Evolutionary conservation across 768 basidiomycete genomes (phyloP), one percentile per base, ranked within the genome.

Genomic region (Pleurotus giganteus): DNA sequence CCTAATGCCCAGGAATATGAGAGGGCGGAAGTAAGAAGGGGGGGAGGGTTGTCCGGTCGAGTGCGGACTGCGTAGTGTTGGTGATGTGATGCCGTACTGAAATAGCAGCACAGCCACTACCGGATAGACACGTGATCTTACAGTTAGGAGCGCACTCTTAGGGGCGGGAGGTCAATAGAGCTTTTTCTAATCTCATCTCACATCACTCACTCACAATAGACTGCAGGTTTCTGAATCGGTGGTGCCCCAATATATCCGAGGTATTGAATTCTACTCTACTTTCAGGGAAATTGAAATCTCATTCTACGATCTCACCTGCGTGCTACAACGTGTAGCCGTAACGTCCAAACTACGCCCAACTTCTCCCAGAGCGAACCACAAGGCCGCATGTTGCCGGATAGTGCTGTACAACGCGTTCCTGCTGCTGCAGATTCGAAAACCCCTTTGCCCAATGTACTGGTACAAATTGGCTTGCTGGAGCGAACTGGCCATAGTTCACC

Each of bases 401-500:
- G 4, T 45, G 21, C 15, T 8, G 27, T 45, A 45, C 44, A 19
- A 13, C 4, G 12, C 5, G 12, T 7, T 45, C 6, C 12, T 4
- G 7, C 7, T 12, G 13, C 12, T 45, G 23, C 19, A 7, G 19
- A 26, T 19, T 37, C 29, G n/a, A 51, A 34, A 34, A 31, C 49
- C 49, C 49, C 49, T 51, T 37, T 51, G 49, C 49, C 49, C 49
- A 34, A 32, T 11, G 41, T 43, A 15, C 7, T 34, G 15, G 32
- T 34, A 34, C 32, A 41, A 41, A 8, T 41, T 13, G 39, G 17
- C 8, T n/a, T 32, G 13, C 13, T 6, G 13, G 7, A 32, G 31
- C 31, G 7, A 32, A 32, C 31, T 21, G 7, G 39, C 39, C n/a
- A n/a, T 7, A 5, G 8, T 41, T 21, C 12, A 41, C 39, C 24